A percentile compares a stretch with the other conserved stretches of the same genome.
These are phyloP conservation scores for Bromus sterilis DNA, from an alignment of 176 grass and related monocot species.

Conservation along the genomic window DNA sequence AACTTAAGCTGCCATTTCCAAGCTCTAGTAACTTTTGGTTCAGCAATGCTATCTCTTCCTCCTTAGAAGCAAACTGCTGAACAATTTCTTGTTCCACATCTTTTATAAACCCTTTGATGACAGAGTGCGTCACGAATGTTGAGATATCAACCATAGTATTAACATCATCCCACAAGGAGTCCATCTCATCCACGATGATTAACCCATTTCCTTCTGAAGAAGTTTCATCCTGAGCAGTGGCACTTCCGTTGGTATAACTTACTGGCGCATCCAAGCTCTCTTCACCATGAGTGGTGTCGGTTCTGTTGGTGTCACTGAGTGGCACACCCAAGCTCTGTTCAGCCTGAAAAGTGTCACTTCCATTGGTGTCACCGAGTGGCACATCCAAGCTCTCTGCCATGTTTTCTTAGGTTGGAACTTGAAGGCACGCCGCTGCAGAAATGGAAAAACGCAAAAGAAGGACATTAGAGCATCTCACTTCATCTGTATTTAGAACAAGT, in stretches of 20 bases:
- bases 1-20: constrained; percentile 7
- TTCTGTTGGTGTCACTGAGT: background rate
- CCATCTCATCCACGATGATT: constrained; percentile 27
- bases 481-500: background rate
- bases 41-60: constrained; percentile 40
- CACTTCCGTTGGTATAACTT: background rate
- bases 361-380: constrained; percentile 7
- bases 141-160: constrained; percentile 25
- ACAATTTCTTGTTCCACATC: constrained; percentile 30
- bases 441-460: background rate
- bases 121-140: constrained; percentile 29
- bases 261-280: background rate
- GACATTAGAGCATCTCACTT: background rate
- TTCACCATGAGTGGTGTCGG: background rate
- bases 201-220: background rate
- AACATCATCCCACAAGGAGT: constrained; percentile 36
- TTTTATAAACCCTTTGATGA: constrained; percentile 39
- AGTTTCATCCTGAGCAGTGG: background rate
- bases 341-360: background rate
- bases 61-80: constrained; percentile 30
- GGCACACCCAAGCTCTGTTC: background rate
- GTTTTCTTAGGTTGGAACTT: background rate
- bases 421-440: background rate
- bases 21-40: constrained; percentile 29
- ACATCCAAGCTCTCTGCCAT: constrained; percentile 25